phyloP scores from a whole-genome alignment of 768 basidiomycete species.

The Boletus sensibilis region DNA sequence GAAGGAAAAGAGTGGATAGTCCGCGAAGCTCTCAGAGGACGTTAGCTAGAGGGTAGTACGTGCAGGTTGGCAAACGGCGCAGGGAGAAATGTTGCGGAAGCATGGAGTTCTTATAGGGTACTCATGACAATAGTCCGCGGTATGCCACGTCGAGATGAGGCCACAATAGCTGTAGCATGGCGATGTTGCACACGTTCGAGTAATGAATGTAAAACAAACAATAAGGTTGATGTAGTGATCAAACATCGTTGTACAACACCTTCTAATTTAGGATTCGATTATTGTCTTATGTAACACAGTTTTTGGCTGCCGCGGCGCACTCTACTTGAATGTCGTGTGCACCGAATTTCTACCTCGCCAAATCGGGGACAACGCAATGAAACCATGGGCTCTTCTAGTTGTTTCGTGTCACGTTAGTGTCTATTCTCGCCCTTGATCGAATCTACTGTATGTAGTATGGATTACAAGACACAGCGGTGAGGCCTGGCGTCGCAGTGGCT shows the following conservation, averaged over 20 bases:
- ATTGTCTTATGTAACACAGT: neutral
- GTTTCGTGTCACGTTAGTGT: neutral
- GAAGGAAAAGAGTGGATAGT: constrained; percentile 28
- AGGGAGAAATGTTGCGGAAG: neutral
- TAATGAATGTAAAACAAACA: constrained; percentile 6
- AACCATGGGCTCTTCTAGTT: neutral
- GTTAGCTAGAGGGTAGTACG: constrained; percentile 5
- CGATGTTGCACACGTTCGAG: neutral
- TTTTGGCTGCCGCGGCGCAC: neutral
- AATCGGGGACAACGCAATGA: neutral
- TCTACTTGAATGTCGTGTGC: neutral
- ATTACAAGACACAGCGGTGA: no score
- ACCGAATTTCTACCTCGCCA: neutral
- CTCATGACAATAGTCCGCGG: constrained; percentile 15
- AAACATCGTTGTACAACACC: constrained; percentile 17
- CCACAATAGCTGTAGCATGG: neutral
- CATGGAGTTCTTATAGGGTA: constrained; percentile 19
- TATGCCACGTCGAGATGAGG: neutral
- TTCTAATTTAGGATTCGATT: constrained; percentile 16
- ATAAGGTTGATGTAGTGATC: constrained; percentile 8
- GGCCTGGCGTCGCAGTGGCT: neutral
- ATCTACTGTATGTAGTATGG: no score
- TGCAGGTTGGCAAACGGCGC: neutral
- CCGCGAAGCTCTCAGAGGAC: constrained; percentile 24
- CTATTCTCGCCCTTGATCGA: no score